A percentile compares a stretch with the other conserved stretches of the same genome.
Conservation (phyloP, 2,329 filamentous ascomycete genomes). For the Ciborinia camelliae region DNA sequence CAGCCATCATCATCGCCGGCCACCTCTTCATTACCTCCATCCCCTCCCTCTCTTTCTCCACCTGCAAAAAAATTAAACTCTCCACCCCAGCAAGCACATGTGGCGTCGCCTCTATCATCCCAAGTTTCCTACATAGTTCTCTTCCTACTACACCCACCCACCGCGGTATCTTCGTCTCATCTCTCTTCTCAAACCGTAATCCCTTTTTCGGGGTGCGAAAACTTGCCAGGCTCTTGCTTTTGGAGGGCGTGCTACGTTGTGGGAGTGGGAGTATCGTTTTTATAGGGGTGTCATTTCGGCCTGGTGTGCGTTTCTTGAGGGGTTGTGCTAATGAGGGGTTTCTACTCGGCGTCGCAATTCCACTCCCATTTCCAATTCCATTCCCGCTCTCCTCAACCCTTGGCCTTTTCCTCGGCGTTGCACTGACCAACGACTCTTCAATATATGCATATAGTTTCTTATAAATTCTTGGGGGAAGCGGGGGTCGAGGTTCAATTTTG, state of each 20-base stretch:
- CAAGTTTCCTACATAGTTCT: constrained; percentile 60
- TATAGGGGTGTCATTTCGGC: constrained; percentile 13
- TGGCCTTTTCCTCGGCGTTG: constrained; percentile 23
- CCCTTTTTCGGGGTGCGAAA: constrained; percentile 35
- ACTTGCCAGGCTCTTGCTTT: constrained; percentile 44
- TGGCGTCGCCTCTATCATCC: constrained; percentile 60
- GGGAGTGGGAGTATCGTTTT: constrained; percentile 22
- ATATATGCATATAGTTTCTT: constrained; percentile 80
- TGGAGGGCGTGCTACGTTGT: constrained; percentile 44
- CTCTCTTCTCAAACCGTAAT: constrained; percentile 25
- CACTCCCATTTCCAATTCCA: constrained; percentile 5
- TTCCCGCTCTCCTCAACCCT: background rate
- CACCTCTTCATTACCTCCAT: constrained; percentile 46
- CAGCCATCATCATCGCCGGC: constrained; percentile 54
- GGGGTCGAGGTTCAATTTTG: constrained; percentile 69
- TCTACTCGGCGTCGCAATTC: constrained; percentile 8
- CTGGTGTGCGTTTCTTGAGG: constrained; percentile 15
- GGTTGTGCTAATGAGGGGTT: constrained; percentile 29
- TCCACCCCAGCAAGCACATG: constrained; percentile 74
- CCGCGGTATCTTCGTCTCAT: constrained; percentile 43
- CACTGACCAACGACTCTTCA: constrained; percentile 62
- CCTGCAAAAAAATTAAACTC: constrained; percentile 40
- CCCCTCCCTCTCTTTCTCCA: constrained; percentile 11
- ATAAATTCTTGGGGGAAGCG: constrained; percentile 76
- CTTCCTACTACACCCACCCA: constrained; percentile 72